A percentile compares a stretch with the other conserved stretches of the same genome.
These are phyloP conservation scores for Ogataea pini DNA, from an alignment of 805 yeast species.

Conservation along the genomic window DNA sequence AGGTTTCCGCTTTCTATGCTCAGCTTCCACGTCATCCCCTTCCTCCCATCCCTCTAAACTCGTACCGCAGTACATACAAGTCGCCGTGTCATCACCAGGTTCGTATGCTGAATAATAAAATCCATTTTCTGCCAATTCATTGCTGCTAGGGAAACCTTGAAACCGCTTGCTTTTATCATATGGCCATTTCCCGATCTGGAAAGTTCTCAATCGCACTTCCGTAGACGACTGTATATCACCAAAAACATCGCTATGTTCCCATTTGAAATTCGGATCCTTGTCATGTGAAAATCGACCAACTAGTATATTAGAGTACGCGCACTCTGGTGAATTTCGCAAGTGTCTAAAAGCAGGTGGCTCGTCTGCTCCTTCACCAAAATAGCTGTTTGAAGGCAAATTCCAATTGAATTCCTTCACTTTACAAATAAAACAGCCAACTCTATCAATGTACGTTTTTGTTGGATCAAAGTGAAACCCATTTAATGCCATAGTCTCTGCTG, in stretches of 20 bases:
- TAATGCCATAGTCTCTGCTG: conserved; percentile 42
- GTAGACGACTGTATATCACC: conserved; percentile 39
- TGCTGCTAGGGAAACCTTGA: conserved; percentile 41
- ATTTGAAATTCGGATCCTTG: conserved; percentile 17
- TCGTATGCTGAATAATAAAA: conserved; percentile 57
- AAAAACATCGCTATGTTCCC: conserved; percentile 30
- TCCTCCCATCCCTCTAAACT: conserved; percentile 73
- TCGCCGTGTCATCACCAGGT: conserved; percentile 51
- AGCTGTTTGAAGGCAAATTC: conserved; percentile 28
- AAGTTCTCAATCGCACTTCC: conserved; percentile 41
- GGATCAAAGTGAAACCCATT: conserved; percentile 67
- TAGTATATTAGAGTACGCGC: conserved; percentile 25
- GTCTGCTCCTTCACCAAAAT: conserved; percentile 9
- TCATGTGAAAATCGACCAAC: conserved; percentile 17
- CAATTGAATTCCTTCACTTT: conserved; percentile 58
- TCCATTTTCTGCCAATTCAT: conserved; percentile 58
- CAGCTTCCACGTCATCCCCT: conserved; percentile 61
- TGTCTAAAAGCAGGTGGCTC: conserved; percentile 27
- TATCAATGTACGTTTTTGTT: conserved; percentile 44
- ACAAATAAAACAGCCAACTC: conserved; percentile 62
- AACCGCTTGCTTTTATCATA: conserved; percentile 32
- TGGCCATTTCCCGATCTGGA: conserved; percentile 45
- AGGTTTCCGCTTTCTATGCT: conserved; percentile 50
- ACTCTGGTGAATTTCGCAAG: conserved; percentile 29
- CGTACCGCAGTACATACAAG: conserved; percentile 65